These are phyloP conservation scores for Glomus cerebriforme DNA, from an alignment of 192 early-diverging fungal species.

Conservation along the genomic window DNA sequence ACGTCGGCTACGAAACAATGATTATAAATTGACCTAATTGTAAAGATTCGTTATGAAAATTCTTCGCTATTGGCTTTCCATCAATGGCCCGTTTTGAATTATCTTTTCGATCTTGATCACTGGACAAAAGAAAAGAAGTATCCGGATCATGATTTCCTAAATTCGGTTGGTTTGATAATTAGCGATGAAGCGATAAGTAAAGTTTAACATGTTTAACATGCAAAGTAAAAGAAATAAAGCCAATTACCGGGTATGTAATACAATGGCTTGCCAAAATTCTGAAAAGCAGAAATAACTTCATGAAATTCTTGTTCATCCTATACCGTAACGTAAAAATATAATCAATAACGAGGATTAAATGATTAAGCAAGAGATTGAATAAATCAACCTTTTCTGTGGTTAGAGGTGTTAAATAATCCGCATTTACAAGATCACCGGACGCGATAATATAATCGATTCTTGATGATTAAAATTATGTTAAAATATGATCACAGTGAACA, in stretches of 20 bases:
- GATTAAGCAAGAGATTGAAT: neutral
- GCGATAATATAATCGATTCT: conserved; percentile 26
- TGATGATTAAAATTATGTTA: neutral
- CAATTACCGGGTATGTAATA: conserved; percentile 28
- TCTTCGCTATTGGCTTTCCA: neutral
- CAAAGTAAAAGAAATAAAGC: neutral
- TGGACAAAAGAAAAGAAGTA: neutral
- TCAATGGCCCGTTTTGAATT: neutral
- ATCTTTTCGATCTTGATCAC: neutral
- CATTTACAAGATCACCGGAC: conserved; percentile 24
- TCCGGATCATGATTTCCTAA: conserved; percentile 27
- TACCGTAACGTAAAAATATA: neutral
- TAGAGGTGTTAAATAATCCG: neutral
- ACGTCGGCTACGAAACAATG: too few species aligned
- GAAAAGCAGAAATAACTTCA: neutral
- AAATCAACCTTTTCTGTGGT: conserved; percentile 13
- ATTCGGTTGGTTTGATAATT: neutral
- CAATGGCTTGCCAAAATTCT: conserved; percentile 12
- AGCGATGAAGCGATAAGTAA: too few species aligned
- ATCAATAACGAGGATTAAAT: neutral
- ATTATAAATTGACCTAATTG: neutral
- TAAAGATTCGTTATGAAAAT: conserved; percentile 17
- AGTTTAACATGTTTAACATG: neutral
- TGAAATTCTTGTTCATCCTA: conserved; percentile 18
- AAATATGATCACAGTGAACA: neutral